phyloP scores from a whole-genome alignment of 2,329 filamentous ascomycete genomes.

The Alternaria solani region DNA sequence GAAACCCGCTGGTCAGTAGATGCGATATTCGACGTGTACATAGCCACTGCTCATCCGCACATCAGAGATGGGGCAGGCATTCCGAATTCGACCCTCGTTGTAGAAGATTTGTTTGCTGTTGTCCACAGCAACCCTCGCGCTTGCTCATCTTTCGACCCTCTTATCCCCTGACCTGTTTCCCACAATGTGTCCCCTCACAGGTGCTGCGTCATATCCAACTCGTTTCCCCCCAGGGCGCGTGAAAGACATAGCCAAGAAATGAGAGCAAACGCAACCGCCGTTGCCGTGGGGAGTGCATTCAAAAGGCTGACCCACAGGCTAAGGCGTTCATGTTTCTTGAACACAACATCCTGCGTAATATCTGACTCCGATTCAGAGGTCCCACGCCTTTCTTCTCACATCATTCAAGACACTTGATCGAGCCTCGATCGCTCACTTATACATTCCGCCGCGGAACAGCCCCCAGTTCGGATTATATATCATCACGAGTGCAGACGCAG shows the following conservation, averaged over 20 bases:
- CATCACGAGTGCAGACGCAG: neutral
- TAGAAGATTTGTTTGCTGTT: neutral
- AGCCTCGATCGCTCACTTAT: neutral
- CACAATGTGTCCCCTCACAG: neutral
- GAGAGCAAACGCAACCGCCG: neutral
- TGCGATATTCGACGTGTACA: slow-evolving; percentile 3
- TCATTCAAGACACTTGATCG: neutral
- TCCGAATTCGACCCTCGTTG: neutral
- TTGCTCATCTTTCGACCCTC: neutral
- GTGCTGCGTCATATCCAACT: neutral
- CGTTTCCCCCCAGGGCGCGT: neutral
- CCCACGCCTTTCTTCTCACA: slow-evolving; percentile 1
- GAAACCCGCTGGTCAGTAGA: slow-evolving; percentile 32
- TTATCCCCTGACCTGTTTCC: neutral
- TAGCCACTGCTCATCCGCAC: slow-evolving; percentile 6
- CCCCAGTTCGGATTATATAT: neutral
- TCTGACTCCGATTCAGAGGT: neutral
- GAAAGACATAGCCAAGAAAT: neutral
- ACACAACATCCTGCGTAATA: neutral
- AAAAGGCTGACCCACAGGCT: neutral
- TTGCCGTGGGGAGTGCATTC: neutral
- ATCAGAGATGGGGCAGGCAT: neutral
- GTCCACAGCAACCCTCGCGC: too few relatives aligned
- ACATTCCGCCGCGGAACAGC: neutral
- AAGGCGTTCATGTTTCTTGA: neutral